Base-by-base conservation (phyloP, 2,329 filamentous ascomycete species). In the Paracoccidioides brasiliensis region DNA sequence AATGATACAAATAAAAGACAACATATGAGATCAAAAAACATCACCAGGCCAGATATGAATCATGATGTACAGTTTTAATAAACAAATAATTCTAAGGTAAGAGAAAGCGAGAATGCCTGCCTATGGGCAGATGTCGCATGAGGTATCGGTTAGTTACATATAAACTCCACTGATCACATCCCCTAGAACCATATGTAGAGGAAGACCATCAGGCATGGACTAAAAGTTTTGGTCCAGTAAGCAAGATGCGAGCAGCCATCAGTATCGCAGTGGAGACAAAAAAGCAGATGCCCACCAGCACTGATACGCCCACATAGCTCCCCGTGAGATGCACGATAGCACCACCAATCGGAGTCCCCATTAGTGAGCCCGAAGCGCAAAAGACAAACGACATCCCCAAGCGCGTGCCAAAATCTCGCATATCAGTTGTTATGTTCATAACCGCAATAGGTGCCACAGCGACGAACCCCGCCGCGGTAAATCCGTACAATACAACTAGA, bases 311-410 rank as follows among this genome's bases (percentile, higher is more conserved):
- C 2, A 74, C 61, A 55, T 70, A 75, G 5, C 63, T 55, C 8
- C 75, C 70, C 12, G 72, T 73, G 4, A 64, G 61, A 52, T 71
- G 70, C 56, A 80, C 58, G 37, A 82, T 79, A 12, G 76, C 76
- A 15, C 80, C 80, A 2, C 76, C 76, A 54, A 81, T 80, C 0
- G 80, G 80, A 3, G 78, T 80, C 2, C 80, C 80, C 6, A 80
- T 70, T 57, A 82, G 60, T 52, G 81, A 58, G 0, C 78, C 80
- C 3, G 78, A 66, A n/a, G 80, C 79, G 1, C 81, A 81, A 12
- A 82, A 70, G 40, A 80, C 71, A 22, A 75, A 72, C 5, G 77
- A 70, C 66, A 79, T 77, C 14, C 79, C 79, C 59, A 80, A 72
- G 49, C 79, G 77, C 0, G 81, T 80, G 1, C 81, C 81, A 22